A percentile compares a stretch with the other conserved stretches of the same genome.
These are phyloP conservation scores for Boletellus sp. DNA, from an alignment of 1,284 basidiomycete genomes.

Conservation along the genomic window DNA sequence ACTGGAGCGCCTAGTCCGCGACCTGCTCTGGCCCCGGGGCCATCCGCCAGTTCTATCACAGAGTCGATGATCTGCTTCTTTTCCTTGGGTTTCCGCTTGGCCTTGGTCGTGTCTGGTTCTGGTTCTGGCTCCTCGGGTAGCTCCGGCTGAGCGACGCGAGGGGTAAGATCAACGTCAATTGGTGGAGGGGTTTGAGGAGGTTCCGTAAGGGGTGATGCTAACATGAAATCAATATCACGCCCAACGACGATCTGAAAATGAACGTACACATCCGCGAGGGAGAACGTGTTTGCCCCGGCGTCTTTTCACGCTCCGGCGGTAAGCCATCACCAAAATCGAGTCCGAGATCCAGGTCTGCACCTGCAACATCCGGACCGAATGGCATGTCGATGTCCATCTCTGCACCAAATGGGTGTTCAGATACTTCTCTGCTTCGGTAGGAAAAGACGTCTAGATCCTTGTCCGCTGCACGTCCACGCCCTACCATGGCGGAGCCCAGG, in stretches of 20 bases:
- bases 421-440: conserved; percentile 57
- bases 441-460: conserved; percentile 59
- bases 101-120: conserved; percentile 35
- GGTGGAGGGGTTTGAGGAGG: conserved; percentile 68
- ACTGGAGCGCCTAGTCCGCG: conserved; percentile 54
- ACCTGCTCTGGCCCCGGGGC: conserved; percentile 56
- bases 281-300: conserved; percentile 55
- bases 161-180: conserved; percentile 43
- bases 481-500: conserved; percentile 57
- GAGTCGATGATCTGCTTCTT: conserved; percentile 81
- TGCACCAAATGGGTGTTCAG: conserved; percentile 59
- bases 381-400: conserved; percentile 60
- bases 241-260: not conserved
- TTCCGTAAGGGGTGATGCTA: conserved; percentile 73
- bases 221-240: conserved; percentile 6
- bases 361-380: conserved; percentile 46
- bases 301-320: conserved; percentile 41
- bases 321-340: conserved; percentile 64
- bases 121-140: conserved; percentile 37
- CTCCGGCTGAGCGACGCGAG: conserved; percentile 39
- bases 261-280: conserved; percentile 69
- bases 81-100: conserved; percentile 56
- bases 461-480: conserved; percentile 39
- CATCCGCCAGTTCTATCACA: conserved; percentile 79
- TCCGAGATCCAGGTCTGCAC: conserved; percentile 66